A percentile compares a stretch with the other conserved stretches of the same genome.
phyloP scores from a whole-genome alignment of 345 rosid species.

The Rhodamnia argentea region DNA sequence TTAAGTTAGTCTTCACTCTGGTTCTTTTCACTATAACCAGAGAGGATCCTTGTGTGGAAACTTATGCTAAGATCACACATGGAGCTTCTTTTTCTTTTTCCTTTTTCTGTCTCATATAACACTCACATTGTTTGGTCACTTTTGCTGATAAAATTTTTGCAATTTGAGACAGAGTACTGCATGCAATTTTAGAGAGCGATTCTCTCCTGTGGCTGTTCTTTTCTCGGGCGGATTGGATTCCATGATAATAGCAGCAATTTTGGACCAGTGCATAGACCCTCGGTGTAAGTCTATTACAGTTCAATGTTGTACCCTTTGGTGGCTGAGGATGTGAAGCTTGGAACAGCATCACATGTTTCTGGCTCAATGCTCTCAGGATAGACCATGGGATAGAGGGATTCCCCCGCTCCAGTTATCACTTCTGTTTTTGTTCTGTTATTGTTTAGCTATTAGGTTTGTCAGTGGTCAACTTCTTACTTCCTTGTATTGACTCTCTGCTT shows the following conservation, averaged over 20 bases:
- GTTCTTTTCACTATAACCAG: not conserved
- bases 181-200: not conserved
- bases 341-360: not conserved
- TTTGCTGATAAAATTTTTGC: not conserved
- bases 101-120: not conserved
- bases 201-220: conserved; percentile 68
- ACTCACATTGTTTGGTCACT: not conserved
- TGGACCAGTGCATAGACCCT: conserved; percentile 70
- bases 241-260: conserved; percentile 83
- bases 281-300: conserved; percentile 29
- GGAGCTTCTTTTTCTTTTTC: not conserved
- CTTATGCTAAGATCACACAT: not conserved
- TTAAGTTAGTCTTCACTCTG: not conserved
- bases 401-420: not conserved
- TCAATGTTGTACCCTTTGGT: not conserved
- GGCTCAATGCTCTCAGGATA: not conserved
- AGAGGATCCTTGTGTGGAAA: not conserved
- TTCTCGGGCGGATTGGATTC: conserved; percentile 98
- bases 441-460: not conserved
- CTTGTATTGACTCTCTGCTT: not conserved
- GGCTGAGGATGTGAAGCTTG: not conserved
- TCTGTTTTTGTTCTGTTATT: not conserved
- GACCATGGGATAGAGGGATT: not conserved
- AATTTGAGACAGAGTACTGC: not conserved
- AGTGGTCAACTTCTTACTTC: not conserved